phyloP scores from a whole-genome alignment of 192 early-diverging fungal genomes.

The Paraglomus occultum region DNA sequence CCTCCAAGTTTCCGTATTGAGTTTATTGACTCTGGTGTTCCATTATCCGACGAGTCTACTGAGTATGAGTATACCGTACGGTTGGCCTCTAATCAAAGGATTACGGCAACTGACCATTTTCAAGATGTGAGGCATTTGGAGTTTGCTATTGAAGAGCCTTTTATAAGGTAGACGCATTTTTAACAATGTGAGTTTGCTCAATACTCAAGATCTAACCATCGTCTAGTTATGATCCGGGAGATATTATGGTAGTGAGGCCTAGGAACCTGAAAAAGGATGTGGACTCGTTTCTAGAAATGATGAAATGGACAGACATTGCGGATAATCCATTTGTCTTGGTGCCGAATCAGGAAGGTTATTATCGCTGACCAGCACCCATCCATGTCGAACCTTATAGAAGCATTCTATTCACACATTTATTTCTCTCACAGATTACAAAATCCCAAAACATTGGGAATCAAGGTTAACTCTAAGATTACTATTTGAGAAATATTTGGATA shows the following conservation, averaged over 20 bases:
- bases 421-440: conserved; percentile 37
- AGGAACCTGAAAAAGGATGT: conserved; percentile 72
- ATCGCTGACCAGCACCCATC: not conserved
- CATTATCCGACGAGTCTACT: not conserved
- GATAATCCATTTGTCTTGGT: conserved; percentile 58
- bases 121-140: conserved; percentile 90
- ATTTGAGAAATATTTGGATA: conserved; percentile 76
- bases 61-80: conserved; percentile 37
- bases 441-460: conserved; percentile 52
- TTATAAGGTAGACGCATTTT: conserved; percentile 18
- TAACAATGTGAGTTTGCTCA: conserved; percentile 1
- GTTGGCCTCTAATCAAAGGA: conserved; percentile 59
- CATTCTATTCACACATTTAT: not conserved
- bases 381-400: not conserved
- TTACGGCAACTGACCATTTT: conserved; percentile 79
- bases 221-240: conserved; percentile 70
- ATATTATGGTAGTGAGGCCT: conserved; percentile 76
- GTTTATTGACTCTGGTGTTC: conserved; percentile 39
- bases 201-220: not conserved
- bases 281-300: conserved; percentile 60
- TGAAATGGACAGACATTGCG: conserved; percentile 67
- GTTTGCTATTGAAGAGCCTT: conserved; percentile 45
- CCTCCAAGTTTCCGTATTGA: conserved; percentile 45
- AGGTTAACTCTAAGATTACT: conserved; percentile 72
- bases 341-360: conserved; percentile 48